Percentiles rank a stretch among this genome's conserved stretches.
phyloP scores from a whole-genome alignment of 768 basidiomycete genomes.

The Mrakia gelida region DNA sequence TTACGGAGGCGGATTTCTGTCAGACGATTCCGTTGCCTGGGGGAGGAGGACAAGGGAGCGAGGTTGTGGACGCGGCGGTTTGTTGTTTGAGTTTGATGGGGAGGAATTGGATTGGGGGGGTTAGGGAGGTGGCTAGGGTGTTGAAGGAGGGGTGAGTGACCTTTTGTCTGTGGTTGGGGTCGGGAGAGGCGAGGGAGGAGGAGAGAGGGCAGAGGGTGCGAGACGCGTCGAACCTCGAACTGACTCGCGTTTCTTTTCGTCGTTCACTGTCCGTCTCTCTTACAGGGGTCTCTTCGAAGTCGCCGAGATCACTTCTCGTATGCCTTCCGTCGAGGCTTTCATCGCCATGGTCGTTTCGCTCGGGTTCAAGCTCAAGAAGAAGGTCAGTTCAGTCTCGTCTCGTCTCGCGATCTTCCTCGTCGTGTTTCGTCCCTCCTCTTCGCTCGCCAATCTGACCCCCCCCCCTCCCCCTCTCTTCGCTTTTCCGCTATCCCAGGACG shows the following conservation, averaged over 20 bases:
- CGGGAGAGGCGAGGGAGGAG: neutral
- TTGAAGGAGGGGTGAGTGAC: conserved; percentile 68
- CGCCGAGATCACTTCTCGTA: conserved; percentile 84
- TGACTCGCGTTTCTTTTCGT: neutral
- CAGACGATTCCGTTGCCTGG: conserved; percentile 77
- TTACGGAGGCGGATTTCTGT: conserved; percentile 88
- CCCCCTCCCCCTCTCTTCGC: neutral
- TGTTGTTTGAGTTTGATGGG: conserved; percentile 97
- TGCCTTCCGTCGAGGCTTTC: conserved; percentile 65
- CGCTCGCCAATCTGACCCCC: neutral
- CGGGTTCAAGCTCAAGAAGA: conserved; percentile 68
- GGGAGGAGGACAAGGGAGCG: conserved; percentile 49
- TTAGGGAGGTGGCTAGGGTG: conserved; percentile 84
- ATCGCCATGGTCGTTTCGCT: conserved; percentile 58
- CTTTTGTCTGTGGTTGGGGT: neutral
- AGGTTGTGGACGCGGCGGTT: conserved; percentile 83
- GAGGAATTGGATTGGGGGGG: conserved; percentile 87
- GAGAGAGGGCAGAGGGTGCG: neutral
- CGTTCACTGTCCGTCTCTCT: neutral
- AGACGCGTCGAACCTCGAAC: neutral
- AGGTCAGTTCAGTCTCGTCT: conserved; percentile 57
- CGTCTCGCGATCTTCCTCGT: no score
- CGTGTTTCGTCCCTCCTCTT: neutral
- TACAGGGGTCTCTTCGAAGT: conserved; percentile 58
- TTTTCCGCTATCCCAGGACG: conserved; percentile 55